A percentile compares a stretch with the other conserved stretches of the same genome.
Evolutionary conservation across 2,329 filamentous ascomycete genomes (phyloP).

Genomic region (Diaporthe citriasiana): DNA sequence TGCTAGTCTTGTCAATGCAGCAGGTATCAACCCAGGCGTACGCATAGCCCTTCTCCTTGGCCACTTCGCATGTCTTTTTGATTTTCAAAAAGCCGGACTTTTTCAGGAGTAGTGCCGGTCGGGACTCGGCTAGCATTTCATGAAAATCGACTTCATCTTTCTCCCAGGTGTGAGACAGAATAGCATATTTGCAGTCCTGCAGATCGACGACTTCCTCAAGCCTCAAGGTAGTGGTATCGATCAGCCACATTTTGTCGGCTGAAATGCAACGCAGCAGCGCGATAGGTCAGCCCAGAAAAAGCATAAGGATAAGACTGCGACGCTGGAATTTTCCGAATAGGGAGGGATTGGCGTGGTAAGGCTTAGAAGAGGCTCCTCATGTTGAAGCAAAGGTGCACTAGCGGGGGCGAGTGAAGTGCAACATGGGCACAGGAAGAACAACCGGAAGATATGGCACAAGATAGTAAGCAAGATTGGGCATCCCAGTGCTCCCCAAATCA

Average conservation of each 20-base stretch:
- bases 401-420: background rate
- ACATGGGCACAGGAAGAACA: background rate
- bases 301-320: no score
- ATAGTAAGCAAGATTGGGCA: slow-evolving; percentile 9
- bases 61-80: slow-evolving; percentile 30
- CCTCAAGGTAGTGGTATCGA: slow-evolving; percentile 15
- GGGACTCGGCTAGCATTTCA: slow-evolving; percentile 25
- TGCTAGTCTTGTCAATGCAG: slow-evolving; percentile 41
- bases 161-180: slow-evolving; percentile 34
- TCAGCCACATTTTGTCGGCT: slow-evolving; percentile 24
- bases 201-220: slow-evolving; percentile 31
- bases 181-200: slow-evolving; percentile 32
- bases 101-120: slow-evolving; percentile 3
- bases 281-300: background rate
- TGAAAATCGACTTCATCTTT: slow-evolving; percentile 31
- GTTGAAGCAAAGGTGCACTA: background rate
- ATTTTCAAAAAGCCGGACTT: slow-evolving; percentile 32
- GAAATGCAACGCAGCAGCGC: background rate
- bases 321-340: background rate
- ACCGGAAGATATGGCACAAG: slow-evolving; percentile 3
- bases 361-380: background rate
- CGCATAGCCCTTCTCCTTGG: slow-evolving; percentile 21
- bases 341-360: slow-evolving; percentile 1
- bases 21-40: slow-evolving; percentile 41
- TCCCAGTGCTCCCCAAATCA: background rate